Evolutionary conservation across 805 yeast genomes (phyloP), one percentile per base, ranked within the genome.

Genomic region (Maudiozyma saulgeensis): DNA sequence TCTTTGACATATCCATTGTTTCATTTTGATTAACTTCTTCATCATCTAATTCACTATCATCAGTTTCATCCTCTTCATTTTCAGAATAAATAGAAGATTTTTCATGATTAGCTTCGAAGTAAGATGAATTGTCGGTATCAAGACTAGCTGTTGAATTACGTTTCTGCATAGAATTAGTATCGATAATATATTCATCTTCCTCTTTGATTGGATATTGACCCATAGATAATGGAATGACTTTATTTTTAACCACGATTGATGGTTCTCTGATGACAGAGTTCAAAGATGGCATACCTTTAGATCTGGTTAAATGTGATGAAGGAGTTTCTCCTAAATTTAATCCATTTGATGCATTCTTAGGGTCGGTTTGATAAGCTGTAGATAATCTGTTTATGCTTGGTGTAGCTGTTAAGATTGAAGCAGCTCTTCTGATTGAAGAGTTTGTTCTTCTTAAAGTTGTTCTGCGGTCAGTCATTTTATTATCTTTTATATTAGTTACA

Each of bases 361-460:
- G 4, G 16, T 45, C 8, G 13, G 23, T 12, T n/a, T 39, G 16
- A 32, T 42, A 26, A n/a, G 19, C 18, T 31, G 38, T 40, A 3
- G 44, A 40, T 28, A 25, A 9, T 19, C 43, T 28, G 11, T 44
- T 45, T 9, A 41, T 49, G 11, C 45, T 47, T 6, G 54, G 52
- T 4, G 60, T 49, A 2, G 62, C 49, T 11, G 61, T 62, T 31
- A 66, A 55, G 1, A 57, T 60, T 1, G 70, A 67, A 4, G 68
- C 69, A 11, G 70, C 70, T 49, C 70, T 58, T 51, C 63, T 64
- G 19, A 67, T 66, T 6, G 68, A 64, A 0, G 70, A 67, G 7
- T 64, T 62, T 0, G 69, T 64, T 34, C 70, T 59, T 51, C 68
- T 59, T 41, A 67, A 49, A 18, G 67, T 57, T 2, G 45, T 41